Conservation (phyloP, 1,284 basidiomycete genomes). For the Meira nashicola region DNA sequence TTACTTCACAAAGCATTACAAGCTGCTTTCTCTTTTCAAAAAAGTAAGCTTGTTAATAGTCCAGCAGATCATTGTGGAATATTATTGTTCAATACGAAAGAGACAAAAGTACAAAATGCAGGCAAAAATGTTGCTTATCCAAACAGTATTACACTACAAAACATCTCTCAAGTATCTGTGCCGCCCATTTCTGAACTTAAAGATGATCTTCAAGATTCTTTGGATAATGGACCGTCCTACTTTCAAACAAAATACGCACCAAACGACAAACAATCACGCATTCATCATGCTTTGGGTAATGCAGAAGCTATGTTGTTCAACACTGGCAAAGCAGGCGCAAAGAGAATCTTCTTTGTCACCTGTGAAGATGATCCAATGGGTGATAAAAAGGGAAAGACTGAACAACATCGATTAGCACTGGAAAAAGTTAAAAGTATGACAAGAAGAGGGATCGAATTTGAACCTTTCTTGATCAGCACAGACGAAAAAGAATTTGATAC, state of each 20-base stretch:
- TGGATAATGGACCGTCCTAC: constrained; percentile 12
- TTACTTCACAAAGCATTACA: constrained; percentile 64
- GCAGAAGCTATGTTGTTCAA: constrained; percentile 58
- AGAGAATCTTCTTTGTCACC: constrained; percentile 87
- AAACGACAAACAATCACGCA: constrained; percentile 58
- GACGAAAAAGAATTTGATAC: constrained; percentile 62
- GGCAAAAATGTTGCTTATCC: constrained; percentile 12
- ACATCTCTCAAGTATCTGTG: constrained; percentile 3
- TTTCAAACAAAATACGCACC: constrained; percentile 26
- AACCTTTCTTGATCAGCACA: constrained; percentile 85
- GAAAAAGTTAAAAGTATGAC: constrained; percentile 30
- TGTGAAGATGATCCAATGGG: constrained; percentile 70
- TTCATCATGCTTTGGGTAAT: constrained; percentile 63
- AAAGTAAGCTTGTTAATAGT: constrained; percentile 79
- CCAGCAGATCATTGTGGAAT: constrained; percentile 85
- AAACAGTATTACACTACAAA: constrained; percentile 10
- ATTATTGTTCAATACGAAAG: constrained; percentile 74
- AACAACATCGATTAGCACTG: constrained; percentile 22
- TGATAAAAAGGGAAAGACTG: constrained; percentile 15
- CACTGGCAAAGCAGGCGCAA: constrained; percentile 71
- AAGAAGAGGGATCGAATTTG: constrained; percentile 73
- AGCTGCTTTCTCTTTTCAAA: constrained; percentile 75
- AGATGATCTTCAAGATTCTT: constrained; percentile 35
- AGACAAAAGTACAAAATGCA: constrained; percentile 7
- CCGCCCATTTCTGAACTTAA: constrained; percentile 58